phyloP scores from a whole-genome alignment of 23 red algal species.

The Gracilaria gracilis region DNA sequence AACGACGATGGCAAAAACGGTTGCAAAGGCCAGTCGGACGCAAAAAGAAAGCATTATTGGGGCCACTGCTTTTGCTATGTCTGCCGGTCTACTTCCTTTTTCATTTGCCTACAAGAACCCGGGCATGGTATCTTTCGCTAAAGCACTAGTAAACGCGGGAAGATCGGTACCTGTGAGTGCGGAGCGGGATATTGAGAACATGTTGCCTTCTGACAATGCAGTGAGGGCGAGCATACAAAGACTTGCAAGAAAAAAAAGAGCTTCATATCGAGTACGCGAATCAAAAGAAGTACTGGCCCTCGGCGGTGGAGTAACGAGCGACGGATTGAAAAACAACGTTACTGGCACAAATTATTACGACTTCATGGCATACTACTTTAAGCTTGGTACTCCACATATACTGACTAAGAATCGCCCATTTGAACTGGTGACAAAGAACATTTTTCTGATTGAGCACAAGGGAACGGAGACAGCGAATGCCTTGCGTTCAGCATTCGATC shows the following conservation, averaged over 20 bases:
- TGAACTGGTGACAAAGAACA: background rate
- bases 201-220: background rate
- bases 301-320: constrained; percentile 14
- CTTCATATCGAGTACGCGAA: background rate
- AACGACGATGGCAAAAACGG: too few species aligned
- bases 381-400: background rate
- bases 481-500: background rate
- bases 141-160: background rate
- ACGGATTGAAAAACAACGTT: background rate
- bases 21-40: background rate
- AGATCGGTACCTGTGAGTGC: background rate
- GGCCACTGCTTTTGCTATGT: constrained; percentile 1
- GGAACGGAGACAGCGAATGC: background rate
- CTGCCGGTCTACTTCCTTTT: background rate
- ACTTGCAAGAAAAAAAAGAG: background rate
- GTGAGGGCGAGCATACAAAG: background rate
- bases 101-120: constrained; percentile 8
- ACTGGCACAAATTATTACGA: constrained; percentile 13
- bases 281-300: background rate
- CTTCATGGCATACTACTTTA: background rate
- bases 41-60: constrained; percentile 11
- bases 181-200: background rate
- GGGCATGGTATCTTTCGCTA: background rate
- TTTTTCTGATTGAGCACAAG: constrained; percentile 5
- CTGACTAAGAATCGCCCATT: background rate